phyloP scores from a whole-genome alignment of 164 flowering plant genomes.

The Taxillus chinensis region DNA sequence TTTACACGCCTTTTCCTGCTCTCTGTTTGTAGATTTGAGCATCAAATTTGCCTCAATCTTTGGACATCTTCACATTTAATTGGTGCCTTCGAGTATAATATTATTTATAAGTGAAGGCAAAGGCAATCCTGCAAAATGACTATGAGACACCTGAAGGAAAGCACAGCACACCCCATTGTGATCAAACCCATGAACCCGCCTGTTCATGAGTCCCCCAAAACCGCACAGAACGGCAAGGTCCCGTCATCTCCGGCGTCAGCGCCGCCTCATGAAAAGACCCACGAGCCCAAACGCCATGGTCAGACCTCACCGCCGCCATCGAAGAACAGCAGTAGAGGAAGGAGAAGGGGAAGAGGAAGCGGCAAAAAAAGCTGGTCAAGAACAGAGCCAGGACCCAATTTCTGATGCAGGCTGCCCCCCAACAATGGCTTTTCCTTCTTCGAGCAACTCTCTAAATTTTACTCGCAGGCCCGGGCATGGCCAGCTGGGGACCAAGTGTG shows the following conservation, averaged over 20 bases:
- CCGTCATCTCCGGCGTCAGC: slow-evolving; percentile 11
- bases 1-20: background rate
- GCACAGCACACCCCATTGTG: slow-evolving; percentile 69
- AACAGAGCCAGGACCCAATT: no score
- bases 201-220: slow-evolving; percentile 37
- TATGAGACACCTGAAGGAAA: slow-evolving; percentile 75
- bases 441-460: slow-evolving; percentile 60
- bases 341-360: slow-evolving; percentile 33
- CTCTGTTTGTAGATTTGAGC: background rate
- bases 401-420: no score
- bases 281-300: slow-evolving; percentile 21
- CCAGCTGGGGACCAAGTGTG: slow-evolving; percentile 69
- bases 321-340: slow-evolving; percentile 51
- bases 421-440: slow-evolving; percentile 44
- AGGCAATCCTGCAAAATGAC: slow-evolving; percentile 5
- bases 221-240: slow-evolving; percentile 55
- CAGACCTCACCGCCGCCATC: slow-evolving; percentile 38
- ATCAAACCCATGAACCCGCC: slow-evolving; percentile 44
- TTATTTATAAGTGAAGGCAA: no score
- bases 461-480: slow-evolving; percentile 82
- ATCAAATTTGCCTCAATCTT: background rate
- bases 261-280: slow-evolving; percentile 34
- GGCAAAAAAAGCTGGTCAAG: slow-evolving; percentile 58
- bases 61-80: background rate
- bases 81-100: no score